Conservation (phyloP, 441 rosid genomes). For the Jatropha multifida region DNA sequence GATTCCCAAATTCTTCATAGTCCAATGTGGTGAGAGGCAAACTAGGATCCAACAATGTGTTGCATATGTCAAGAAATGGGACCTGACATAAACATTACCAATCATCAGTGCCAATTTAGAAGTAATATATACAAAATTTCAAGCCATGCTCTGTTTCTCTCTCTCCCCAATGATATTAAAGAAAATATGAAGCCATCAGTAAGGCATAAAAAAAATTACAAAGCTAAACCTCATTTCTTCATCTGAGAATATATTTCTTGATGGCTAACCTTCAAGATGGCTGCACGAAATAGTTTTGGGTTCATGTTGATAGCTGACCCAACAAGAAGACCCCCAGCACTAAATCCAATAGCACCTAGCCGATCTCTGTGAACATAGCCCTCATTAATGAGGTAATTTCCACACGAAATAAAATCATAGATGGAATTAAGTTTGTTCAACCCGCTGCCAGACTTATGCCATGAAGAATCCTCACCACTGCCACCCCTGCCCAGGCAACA, state of each 20-base stretch:
- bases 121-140: neutral
- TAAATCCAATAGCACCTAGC: conserved; percentile 69
- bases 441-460: conserved; percentile 83
- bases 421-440: conserved; percentile 64
- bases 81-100: conserved; percentile 45
- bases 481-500: conserved; percentile 62
- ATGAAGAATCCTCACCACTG: conserved; percentile 54
- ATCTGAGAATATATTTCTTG: neutral
- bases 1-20: conserved; percentile 94
- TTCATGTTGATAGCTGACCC: conserved; percentile 74
- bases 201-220: neutral
- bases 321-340: conserved; percentile 82
- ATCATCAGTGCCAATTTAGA: conserved; percentile 13
- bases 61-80: conserved; percentile 82
- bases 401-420: conserved; percentile 65
- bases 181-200: neutral
- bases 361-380: conserved; percentile 62
- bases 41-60: conserved; percentile 70
- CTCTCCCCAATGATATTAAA: neutral
- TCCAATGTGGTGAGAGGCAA: conserved; percentile 83
- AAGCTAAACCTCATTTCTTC: neutral
- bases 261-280: conserved; percentile 66
- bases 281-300: conserved; percentile 64
- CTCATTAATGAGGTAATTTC: conserved; percentile 55
- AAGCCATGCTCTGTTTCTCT: neutral